Percentiles rank a stretch among this genome's conserved stretches.
Conservation (phyloP, 1,284 basidiomycete genomes). For the Psilocybe mexicana region DNA sequence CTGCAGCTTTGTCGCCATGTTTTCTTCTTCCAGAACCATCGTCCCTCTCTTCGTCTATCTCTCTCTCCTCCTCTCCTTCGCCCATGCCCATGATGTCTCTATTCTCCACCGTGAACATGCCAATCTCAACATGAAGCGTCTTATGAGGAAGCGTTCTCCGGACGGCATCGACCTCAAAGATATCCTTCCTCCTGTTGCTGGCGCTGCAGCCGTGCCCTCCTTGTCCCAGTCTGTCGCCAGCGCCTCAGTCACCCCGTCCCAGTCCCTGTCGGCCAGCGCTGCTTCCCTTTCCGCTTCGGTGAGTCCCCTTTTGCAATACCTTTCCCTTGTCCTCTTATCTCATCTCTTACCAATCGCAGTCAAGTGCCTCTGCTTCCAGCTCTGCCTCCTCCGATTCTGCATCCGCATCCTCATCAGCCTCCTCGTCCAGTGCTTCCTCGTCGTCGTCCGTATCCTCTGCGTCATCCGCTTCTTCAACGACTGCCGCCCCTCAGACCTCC, state of each 20-base stretch:
- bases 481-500: slow-evolving; percentile 21
- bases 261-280: slow-evolving; percentile 4
- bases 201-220: slow-evolving; percentile 21
- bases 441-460: background rate
- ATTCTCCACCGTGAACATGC: slow-evolving; percentile 54
- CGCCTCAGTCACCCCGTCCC: slow-evolving; percentile 16
- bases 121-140: slow-evolving; percentile 50
- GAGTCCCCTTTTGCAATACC: background rate
- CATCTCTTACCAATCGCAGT: background rate
- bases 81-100: slow-evolving; percentile 45
- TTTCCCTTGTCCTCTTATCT: slow-evolving; percentile 3
- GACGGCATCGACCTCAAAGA: background rate
- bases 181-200: slow-evolving; percentile 17
- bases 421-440: background rate
- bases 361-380: background rate
- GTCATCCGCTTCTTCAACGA: slow-evolving; percentile 11
- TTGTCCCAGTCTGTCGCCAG: slow-evolving; percentile 17
- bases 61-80: slow-evolving; percentile 47
- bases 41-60: slow-evolving; percentile 67
- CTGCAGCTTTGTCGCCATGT: slow-evolving; percentile 37
- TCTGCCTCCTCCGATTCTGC: slow-evolving; percentile 1
- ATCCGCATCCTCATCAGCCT: background rate
- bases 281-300: slow-evolving; percentile 1
- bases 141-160: slow-evolving; percentile 65
- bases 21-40: slow-evolving; percentile 45